These are phyloP conservation scores for Neurospora sp. DNA, from an alignment of 495 filamentous ascomycete genomes.

Conservation along the genomic window DNA sequence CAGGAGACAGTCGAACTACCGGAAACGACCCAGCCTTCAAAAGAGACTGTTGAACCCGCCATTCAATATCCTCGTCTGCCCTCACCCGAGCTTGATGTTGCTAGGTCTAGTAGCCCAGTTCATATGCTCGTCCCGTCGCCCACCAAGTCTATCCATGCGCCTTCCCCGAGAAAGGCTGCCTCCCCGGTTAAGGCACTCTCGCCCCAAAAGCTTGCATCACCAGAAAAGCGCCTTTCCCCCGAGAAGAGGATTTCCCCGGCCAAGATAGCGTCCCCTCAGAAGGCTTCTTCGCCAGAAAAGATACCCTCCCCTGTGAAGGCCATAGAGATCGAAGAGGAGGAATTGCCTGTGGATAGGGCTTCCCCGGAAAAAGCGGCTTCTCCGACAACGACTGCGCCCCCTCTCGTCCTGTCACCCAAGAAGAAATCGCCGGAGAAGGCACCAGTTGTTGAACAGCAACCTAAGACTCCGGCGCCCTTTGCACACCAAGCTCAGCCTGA, in stretches of 20 bases:
- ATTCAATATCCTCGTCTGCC: background rate
- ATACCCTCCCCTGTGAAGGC: background rate
- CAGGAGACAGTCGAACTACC: slow-evolving; percentile 52
- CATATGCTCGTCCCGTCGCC: slow-evolving; percentile 8
- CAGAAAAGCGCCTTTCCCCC: slow-evolving; percentile 4
- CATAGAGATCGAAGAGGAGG: background rate
- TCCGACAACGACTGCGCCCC: background rate
- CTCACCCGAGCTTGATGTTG: background rate
- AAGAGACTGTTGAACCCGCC: slow-evolving; percentile 3
- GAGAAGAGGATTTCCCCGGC: slow-evolving; percentile 6
- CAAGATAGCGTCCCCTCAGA: slow-evolving; percentile 17
- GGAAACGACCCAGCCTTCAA: slow-evolving; percentile 43
- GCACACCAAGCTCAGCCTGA: background rate
- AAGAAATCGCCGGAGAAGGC: slow-evolving; percentile 2
- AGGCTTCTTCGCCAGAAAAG: background rate
- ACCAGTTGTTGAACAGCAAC: background rate
- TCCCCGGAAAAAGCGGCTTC: background rate
- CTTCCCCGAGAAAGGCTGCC: slow-evolving; percentile 11
- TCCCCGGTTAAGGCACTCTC: slow-evolving; percentile 15
- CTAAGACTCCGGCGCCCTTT: slow-evolving; percentile 1
- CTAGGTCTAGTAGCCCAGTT: slow-evolving; percentile 11
- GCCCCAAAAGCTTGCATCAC: slow-evolving; percentile 14
- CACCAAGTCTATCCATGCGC: slow-evolving; percentile 13
- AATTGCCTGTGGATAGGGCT: slow-evolving; percentile 3
- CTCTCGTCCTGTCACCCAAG: background rate